Conservation (phyloP, 805 yeast species). For the Teunomyces barrocoloradensis region DNA sequence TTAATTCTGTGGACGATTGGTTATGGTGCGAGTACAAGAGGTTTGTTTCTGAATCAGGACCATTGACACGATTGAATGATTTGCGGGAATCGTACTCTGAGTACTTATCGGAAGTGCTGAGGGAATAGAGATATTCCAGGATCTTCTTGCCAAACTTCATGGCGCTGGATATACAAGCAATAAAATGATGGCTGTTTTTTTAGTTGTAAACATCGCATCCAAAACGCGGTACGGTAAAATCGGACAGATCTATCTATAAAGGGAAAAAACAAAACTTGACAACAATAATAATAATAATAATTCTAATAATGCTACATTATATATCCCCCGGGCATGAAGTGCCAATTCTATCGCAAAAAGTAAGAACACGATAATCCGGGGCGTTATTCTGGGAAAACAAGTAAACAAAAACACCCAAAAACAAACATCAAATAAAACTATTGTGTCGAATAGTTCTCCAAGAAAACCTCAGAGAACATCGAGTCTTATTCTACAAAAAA, state of each 20-base stretch:
- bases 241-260: not conserved
- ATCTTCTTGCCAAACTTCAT: conserved; percentile 38
- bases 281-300: not conserved
- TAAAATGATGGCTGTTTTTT: not conserved
- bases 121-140: conserved; percentile 60
- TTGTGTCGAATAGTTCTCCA: conserved; percentile 4
- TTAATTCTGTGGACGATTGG: conserved; percentile 20
- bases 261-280: not conserved
- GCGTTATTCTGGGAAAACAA: conserved; percentile 36
- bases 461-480: conserved; percentile 16
- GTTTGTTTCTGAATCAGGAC: conserved; percentile 36
- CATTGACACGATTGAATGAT: conserved; percentile 41
- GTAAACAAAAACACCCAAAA: conserved; percentile 27
- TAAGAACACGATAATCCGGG: conserved; percentile 47
- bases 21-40: conserved; percentile 29
- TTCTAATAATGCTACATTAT: not conserved
- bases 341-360: conserved; percentile 36
- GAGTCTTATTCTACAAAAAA: conserved; percentile 8
- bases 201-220: not conserved
- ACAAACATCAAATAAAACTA: conserved; percentile 23
- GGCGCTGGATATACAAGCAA: not conserved
- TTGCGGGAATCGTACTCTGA: conserved; percentile 60
- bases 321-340: conserved; percentile 50
- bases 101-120: conserved; percentile 66
- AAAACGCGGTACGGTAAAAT: not conserved